A percentile compares a stretch with the other conserved stretches of the same genome.
phyloP scores from a whole-genome alignment of 805 yeast species.

The Hanseniaspora hatyaiensis region DNA sequence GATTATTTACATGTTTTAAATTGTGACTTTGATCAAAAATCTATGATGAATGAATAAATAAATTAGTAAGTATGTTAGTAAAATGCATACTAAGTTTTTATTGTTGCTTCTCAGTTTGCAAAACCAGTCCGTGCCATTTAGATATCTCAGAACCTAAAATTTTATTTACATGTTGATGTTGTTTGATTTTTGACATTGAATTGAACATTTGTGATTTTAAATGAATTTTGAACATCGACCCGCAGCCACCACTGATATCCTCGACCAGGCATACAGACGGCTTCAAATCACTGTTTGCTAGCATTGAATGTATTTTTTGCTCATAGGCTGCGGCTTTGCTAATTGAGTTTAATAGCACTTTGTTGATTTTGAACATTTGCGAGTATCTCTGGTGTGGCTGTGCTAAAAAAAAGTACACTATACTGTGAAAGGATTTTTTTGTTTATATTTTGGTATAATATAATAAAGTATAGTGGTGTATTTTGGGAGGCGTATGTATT shows the following conservation, averaged over 20 bases:
- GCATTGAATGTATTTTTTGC: conserved; percentile 51
- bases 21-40: no score
- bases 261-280: conserved; percentile 57
- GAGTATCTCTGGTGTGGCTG: neutral
- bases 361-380: conserved; percentile 4
- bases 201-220: conserved; percentile 64
- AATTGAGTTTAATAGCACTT: neutral
- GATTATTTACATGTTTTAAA: no score
- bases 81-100: neutral
- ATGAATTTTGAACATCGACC: conserved; percentile 88
- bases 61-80: no score
- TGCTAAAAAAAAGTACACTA: no score
- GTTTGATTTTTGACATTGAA: conserved; percentile 76
- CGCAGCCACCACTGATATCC: conserved; percentile 93
- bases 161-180: conserved; percentile 80
- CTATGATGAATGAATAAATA: neutral
- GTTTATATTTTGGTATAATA: no score
- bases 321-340: conserved; percentile 27
- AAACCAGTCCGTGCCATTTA: conserved; percentile 90
- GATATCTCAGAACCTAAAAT: conserved; percentile 71
- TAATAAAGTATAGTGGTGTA: no score
- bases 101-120: conserved; percentile 53
- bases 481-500: no score
- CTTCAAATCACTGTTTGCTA: conserved; percentile 41
- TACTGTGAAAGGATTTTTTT: no score